phyloP scores from a whole-genome alignment of 176 grass and related monocot species.

The Themeda triandra region DNA sequence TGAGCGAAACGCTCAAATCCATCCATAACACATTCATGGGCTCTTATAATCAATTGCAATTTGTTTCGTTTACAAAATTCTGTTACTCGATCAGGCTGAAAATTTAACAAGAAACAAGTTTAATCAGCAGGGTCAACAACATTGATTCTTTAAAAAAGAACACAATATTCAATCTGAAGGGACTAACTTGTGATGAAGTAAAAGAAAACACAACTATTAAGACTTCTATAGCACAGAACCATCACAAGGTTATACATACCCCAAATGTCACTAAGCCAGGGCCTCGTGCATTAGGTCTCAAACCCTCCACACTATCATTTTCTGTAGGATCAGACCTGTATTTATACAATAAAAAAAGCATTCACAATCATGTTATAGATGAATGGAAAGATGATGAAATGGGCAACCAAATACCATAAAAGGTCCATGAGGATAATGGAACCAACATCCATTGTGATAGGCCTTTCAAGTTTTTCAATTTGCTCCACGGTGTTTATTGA shows the following conservation, averaged over 20 bases:
- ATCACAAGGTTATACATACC: constrained; percentile 63
- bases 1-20: constrained; percentile 97
- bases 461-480: constrained; percentile 98
- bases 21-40: constrained; percentile 99
- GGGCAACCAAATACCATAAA: constrained; percentile 60
- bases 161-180: neutral
- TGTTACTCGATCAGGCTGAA: constrained; percentile 87
- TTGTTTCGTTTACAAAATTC: constrained; percentile 98
- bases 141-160: neutral
- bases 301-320: constrained; percentile 95
- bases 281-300: constrained; percentile 99
- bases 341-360: constrained; percentile 18
- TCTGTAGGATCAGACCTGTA: constrained; percentile 99
- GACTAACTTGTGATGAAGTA: neutral
- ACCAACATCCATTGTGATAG: constrained; percentile 98
- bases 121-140: neutral
- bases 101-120: constrained; percentile 30
- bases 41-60: constrained; percentile 93
- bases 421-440: constrained; percentile 98
- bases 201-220: neutral
- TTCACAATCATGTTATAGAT: neutral
- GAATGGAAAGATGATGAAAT: neutral
- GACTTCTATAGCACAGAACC: constrained; percentile 13
- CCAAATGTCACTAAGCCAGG: constrained; percentile 95
- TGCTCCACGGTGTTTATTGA: constrained; percentile 92